Conservation (phyloP, 257 asterid species). For the Echium plantagineum region DNA sequence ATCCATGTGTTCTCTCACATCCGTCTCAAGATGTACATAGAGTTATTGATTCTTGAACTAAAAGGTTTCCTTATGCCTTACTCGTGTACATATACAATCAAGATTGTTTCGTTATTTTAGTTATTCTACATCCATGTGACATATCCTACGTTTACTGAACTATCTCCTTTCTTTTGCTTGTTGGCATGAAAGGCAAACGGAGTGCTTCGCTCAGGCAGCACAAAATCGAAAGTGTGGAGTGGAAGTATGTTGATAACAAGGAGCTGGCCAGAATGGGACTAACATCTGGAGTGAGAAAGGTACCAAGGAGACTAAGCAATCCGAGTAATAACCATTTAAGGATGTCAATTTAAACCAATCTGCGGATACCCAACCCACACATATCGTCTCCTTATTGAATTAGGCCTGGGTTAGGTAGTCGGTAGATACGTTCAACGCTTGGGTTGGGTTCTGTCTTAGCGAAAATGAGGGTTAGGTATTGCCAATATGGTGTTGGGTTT, state of each 20-base stretch:
- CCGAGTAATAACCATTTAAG: too few relatives aligned
- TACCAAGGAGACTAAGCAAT: slow-evolving; percentile 14
- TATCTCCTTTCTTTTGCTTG: slow-evolving; percentile 11
- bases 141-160: background rate
- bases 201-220: slow-evolving; percentile 21
- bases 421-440: too few relatives aligned
- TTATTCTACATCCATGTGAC: background rate
- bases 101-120: slow-evolving; percentile 1
- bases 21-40: slow-evolving; percentile 87
- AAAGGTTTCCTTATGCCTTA: slow-evolving; percentile 28
- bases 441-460: too few relatives aligned
- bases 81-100: background rate
- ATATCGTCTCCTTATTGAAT: too few relatives aligned
- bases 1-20: slow-evolving; percentile 77
- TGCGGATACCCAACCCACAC: too few relatives aligned
- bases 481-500: too few relatives aligned
- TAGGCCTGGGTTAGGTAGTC: too few relatives aligned
- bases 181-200: slow-evolving; percentile 38
- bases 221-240: slow-evolving; percentile 22
- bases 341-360: too few relatives aligned
- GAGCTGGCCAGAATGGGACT: slow-evolving; percentile 72
- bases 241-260: slow-evolving; percentile 64
- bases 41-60: slow-evolving; percentile 47
- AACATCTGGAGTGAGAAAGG: slow-evolving; percentile 97
- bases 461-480: too few relatives aligned